phyloP scores from a whole-genome alignment of 441 rosid species.

The Aleurites moluccanus region DNA sequence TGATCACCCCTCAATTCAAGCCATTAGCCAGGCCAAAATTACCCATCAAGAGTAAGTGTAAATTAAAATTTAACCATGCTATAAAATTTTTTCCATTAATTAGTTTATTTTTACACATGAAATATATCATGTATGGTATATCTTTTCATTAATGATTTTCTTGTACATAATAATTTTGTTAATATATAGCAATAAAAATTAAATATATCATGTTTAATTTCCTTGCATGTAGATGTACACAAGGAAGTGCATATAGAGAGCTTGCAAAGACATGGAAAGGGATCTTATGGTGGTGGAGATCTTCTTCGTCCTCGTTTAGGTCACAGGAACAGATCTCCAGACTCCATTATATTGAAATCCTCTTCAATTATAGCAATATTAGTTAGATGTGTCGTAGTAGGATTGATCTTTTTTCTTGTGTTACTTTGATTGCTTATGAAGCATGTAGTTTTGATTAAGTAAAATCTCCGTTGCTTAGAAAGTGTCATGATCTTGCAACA shows the following conservation, averaged over 20 bases:
- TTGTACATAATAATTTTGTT: too few species aligned
- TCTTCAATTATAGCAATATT: slow-evolving; percentile 24
- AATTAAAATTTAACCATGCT: too few species aligned
- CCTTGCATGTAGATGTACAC: neutral
- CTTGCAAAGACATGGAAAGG: slow-evolving; percentile 24
- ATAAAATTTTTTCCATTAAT: too few species aligned
- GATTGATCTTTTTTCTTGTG: slow-evolving; percentile 20
- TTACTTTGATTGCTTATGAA: slow-evolving; percentile 3
- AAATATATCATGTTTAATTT: too few species aligned
- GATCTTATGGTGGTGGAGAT: slow-evolving; percentile 42
- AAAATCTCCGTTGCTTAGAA: too few species aligned
- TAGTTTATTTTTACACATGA: too few species aligned
- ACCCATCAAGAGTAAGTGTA: neutral
- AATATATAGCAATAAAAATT: too few species aligned
- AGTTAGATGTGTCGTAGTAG: slow-evolving; percentile 15
- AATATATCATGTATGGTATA: too few species aligned
- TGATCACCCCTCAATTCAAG: neutral
- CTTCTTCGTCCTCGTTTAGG: slow-evolving; percentile 32
- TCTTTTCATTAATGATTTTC: too few species aligned
- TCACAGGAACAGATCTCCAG: slow-evolving; percentile 28
- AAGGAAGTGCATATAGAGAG: slow-evolving; percentile 16
- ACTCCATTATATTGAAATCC: slow-evolving; percentile 23
- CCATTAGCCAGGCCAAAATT: neutral
- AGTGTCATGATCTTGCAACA: too few species aligned
- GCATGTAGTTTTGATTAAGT: neutral